These are phyloP conservation scores for Bombardia bombarda DNA, from an alignment of 495 filamentous ascomycete species.

Conservation along the genomic window DNA sequence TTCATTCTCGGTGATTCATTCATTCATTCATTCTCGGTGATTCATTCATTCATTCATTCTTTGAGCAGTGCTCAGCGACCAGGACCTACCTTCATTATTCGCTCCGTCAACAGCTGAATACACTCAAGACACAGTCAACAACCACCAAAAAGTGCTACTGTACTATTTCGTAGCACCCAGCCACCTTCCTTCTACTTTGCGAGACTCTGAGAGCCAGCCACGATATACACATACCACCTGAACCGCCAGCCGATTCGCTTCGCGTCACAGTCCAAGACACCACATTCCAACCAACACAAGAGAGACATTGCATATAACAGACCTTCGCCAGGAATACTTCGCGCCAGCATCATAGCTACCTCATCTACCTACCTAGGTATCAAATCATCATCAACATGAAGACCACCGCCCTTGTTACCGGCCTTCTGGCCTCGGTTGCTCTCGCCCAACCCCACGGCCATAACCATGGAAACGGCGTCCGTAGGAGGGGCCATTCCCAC, in stretches of 20 bases:
- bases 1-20: too few relatives aligned
- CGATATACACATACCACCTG: background rate
- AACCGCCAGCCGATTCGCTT: too few relatives aligned
- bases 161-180: too few relatives aligned
- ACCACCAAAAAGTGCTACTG: too few relatives aligned
- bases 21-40: too few relatives aligned
- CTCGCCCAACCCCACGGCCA: slow-evolving; percentile 36
- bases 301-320: too few relatives aligned
- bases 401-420: slow-evolving; percentile 30
- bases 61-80: slow-evolving; percentile 5
- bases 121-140: background rate
- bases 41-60: background rate
- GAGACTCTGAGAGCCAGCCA: background rate
- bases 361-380: slow-evolving; percentile 1
- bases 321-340: background rate
- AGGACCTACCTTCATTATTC: slow-evolving; percentile 1
- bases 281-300: too few relatives aligned
- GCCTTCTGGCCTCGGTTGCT: slow-evolving; percentile 35
- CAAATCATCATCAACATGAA: slow-evolving; percentile 34
- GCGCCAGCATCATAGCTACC: background rate
- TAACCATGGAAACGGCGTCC: slow-evolving; percentile 23
- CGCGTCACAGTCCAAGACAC: too few relatives aligned
- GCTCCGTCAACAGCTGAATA: background rate
- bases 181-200: background rate
- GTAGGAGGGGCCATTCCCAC: slow-evolving; percentile 33